phyloP scores from a whole-genome alignment of 163 green algal species.

The Botryococcus braunii region DNA sequence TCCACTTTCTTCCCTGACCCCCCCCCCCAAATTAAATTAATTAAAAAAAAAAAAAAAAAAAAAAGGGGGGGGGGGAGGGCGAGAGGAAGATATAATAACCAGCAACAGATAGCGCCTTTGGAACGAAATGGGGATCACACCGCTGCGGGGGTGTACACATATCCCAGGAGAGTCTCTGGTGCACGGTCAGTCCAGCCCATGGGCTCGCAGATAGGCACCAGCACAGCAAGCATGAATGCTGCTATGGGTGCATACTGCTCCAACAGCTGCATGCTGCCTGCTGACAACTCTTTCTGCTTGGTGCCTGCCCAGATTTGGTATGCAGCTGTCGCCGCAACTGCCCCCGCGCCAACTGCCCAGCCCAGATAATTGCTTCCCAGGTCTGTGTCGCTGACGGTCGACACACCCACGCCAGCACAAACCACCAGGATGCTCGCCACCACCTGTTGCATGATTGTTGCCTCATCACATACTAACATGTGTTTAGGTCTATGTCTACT shows the following conservation, averaged over 20 bases:
- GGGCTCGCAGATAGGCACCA: constrained; percentile 67
- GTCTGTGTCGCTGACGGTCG: constrained; percentile 48
- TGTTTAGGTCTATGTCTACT: no score
- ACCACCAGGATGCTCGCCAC: constrained; percentile 21
- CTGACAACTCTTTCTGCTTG: constrained; percentile 80
- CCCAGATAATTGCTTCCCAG: constrained; percentile 35
- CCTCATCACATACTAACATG: no score
- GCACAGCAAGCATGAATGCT: constrained; percentile 48
- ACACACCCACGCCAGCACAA: constrained; percentile 37
- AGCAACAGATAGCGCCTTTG: not conserved
- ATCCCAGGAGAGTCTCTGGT: constrained; percentile 35
- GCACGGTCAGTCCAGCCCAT: constrained; percentile 20
- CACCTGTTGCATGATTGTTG: no score
- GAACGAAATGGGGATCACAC: not conserved
- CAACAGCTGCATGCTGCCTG: constrained; percentile 77
- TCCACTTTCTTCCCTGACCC: no score
- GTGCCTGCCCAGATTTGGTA: constrained; percentile 65
- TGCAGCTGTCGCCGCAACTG: constrained; percentile 18
- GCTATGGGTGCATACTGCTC: constrained; percentile 74
- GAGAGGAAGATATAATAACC: not conserved
- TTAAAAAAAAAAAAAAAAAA: no score
- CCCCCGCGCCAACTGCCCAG: constrained; percentile 40
- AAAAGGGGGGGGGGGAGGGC: constrained; percentile 1
- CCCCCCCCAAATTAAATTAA: no score
- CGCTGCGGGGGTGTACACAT: constrained; percentile 14